Evolutionary conservation across 495 filamentous ascomycete species (phyloP), one percentile per base, ranked within the genome.

Genomic region (Chaetomium fimeti): DNA sequence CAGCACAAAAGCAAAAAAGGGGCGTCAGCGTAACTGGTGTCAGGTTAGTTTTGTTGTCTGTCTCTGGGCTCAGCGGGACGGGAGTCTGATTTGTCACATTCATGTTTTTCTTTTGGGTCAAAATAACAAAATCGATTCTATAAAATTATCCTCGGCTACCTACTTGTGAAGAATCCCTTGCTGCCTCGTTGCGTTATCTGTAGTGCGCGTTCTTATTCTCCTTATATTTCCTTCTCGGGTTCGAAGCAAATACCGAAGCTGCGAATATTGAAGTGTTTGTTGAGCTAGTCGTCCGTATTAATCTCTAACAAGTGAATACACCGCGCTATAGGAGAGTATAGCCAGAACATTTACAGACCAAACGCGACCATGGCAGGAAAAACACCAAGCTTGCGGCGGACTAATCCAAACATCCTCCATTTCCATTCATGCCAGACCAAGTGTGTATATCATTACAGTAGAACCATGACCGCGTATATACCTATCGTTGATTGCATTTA

Each of bases 371-470:
- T 40, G 5, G 11, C 11, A 6, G 2, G 38, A 3, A 13, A 40
- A 9, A 11, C 5, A 43, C 15, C 2, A 43, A 43, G 13, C 13
- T 43, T 18, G 40, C 40, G 2, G 40, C 9, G 18, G 2, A 43
- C 13, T 13, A 43, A 49, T 3, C 3, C 45, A n/a, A 49, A n/a
- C 6, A 24, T 20, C n/a, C n/a, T 57, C 12, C 24, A 15, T 42
- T 36, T 42, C 38, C 20, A 27, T 3, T 42, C 47, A 36, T 56
- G 52, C 38, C 36, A 29, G 25, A 55, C 18, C 27, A 16, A 49
- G n/a, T 24, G 43, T 40, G 27, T 57, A 24, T 57, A 40, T 64
- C 65, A 68, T 68, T 70, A 70, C 68, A 70, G 61, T 66, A 45
- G 60, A 68, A 47, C 57, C 66, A 66, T 57, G 53, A 52, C 59